Conservation (phyloP, 2,329 filamentous ascomycete genomes). For the Moelleriella libera region DNA sequence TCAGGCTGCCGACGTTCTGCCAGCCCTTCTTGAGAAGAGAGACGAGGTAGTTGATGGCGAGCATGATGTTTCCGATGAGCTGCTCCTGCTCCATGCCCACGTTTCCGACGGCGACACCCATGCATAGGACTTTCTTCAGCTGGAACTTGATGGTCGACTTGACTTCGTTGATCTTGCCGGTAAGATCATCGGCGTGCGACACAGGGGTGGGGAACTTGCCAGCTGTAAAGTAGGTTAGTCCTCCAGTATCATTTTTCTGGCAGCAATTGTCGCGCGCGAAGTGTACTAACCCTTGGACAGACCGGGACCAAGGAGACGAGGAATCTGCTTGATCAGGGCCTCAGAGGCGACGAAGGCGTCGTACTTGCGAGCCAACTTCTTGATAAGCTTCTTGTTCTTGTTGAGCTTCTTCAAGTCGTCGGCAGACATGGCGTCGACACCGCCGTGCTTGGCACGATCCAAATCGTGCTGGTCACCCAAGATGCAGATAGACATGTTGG, state of each 20-base stretch:
- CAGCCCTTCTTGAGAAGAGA: constrained; percentile 99
- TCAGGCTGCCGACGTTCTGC: constrained; percentile 99
- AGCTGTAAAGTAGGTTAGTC: constrained; percentile 37
- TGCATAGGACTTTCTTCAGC: constrained; percentile 99
- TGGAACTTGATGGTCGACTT: constrained; percentile 99
- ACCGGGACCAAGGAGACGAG: constrained; percentile 97
- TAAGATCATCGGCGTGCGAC: constrained; percentile 90
- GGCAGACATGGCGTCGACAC: constrained; percentile 93
- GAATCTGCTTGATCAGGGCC: constrained; percentile 97
- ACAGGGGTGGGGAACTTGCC: constrained; percentile 99
- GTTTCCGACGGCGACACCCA: constrained; percentile 98
- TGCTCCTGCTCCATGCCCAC: constrained; percentile 95
- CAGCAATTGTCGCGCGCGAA: not conserved
- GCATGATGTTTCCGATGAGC: constrained; percentile 97
- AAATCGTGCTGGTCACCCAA: constrained; percentile 83
- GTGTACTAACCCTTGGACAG: constrained; percentile 78
- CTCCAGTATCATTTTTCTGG: not conserved
- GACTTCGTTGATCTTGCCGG: constrained; percentile 94
- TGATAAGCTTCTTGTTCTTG: constrained; percentile 99
- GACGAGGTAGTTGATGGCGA: constrained; percentile 99
- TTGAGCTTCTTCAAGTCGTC: constrained; percentile 99
- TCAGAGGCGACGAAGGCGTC: constrained; percentile 98
- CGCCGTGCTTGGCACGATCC: constrained; percentile 98
- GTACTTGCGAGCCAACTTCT: constrained; percentile 99
- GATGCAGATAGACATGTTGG: constrained; percentile 74